Evolutionary conservation across 129 eudicot species (phyloP), one percentile per base, ranked within the genome.

Genomic region (Artemisia tridentata): DNA sequence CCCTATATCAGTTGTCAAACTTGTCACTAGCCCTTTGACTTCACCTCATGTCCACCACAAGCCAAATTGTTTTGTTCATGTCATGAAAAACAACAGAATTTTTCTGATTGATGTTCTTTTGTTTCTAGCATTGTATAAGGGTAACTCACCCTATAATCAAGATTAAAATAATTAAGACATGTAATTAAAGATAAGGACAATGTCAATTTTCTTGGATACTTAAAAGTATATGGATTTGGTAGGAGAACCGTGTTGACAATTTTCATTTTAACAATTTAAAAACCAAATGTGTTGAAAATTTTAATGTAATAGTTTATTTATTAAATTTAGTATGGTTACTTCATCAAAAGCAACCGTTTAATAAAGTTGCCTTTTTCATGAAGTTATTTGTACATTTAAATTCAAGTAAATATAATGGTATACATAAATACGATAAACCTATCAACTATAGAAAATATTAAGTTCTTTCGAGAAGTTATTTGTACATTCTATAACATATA

Each of bases 141-240:
- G 45, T 38, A 7, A 38, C 45, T 38, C 45, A 38, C 10, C 45
- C 45, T 6, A 38, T 6, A 38, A 38, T 38, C 7, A 1, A 54
- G 59, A 54, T 54, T 20, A 15, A 54, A 54, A 18, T n/a, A 55
- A 5, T 23, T 20, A 23, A 20, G 6, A 46, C 7, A 21, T 19
- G 17, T 60, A 47, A 18, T 47, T 66, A 16, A 38, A 70, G 50
- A 53, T 29, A 34, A 57, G 46, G 49, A 56, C 16, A 58, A 71
- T 41, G 66, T 71, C 65, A 57, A 71, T 20, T 57, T 71, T 20
- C 66, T 57, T 57, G 75, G 75, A 71, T 71, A 59, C 75, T 71
- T 20, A 14, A 66, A 45, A 15, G 45, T 31, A 57, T 56, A 57
- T 71, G 66, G 67, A 58, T 71, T 71, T 21, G 75, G 58, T 71